phyloP scores from a whole-genome alignment of 2,329 filamentous ascomycete species.

The Colletotrichum viniferum region DNA sequence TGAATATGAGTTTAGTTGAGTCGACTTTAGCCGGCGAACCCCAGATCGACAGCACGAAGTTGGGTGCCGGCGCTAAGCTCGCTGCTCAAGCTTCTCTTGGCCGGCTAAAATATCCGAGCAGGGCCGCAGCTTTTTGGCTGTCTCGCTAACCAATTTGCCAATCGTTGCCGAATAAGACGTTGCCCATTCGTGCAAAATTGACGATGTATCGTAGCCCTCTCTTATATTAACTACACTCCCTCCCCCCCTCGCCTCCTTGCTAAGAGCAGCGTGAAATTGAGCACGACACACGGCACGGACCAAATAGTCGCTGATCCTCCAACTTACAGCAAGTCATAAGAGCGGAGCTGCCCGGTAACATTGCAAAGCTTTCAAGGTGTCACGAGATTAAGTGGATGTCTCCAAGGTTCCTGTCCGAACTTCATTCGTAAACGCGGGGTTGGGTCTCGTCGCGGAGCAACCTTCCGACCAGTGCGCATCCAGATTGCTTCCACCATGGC shows the following conservation, averaged over 20 bases:
- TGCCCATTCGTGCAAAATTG: neutral
- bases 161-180: neutral
- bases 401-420: neutral
- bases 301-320: neutral
- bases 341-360: neutral
- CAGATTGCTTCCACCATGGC: neutral
- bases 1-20: neutral
- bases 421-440: neutral
- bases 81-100: neutral
- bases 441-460: neutral
- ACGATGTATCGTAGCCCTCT: neutral
- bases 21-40: conserved; percentile 1
- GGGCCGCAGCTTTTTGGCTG: neutral
- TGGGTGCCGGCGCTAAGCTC: neutral
- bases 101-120: neutral
- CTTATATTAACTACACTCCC: neutral
- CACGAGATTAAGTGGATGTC: neutral
- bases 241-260: neutral
- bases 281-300: neutral
- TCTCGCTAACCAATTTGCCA: neutral
- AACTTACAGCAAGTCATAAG: neutral
- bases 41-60: neutral
- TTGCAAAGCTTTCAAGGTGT: neutral
- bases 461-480: neutral
- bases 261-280: neutral